phyloP scores from a whole-genome alignment of 345 rosid species.

The Camelina laxa region DNA sequence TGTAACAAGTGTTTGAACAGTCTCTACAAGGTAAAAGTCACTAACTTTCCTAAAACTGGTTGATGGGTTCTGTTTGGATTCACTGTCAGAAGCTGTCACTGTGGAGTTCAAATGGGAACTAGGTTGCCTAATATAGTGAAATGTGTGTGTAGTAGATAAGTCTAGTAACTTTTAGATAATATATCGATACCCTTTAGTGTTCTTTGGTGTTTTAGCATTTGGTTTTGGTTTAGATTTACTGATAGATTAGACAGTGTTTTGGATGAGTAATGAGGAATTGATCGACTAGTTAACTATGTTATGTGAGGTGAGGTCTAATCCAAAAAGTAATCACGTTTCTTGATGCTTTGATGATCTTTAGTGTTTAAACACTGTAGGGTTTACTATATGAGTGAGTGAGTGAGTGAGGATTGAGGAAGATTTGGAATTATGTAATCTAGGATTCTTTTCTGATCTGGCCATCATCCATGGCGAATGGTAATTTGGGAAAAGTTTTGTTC shows the following conservation, averaged over 20 bases:
- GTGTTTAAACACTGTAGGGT: constrained; percentile 16
- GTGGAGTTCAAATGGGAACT: neutral
- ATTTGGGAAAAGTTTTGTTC: constrained; percentile 38
- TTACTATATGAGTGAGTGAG: neutral
- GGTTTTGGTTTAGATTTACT: neutral
- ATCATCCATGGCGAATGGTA: constrained; percentile 39
- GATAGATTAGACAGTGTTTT: neutral
- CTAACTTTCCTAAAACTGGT: neutral
- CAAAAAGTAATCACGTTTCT: constrained; percentile 17
- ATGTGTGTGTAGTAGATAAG: neutral
- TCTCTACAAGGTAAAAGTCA: constrained; percentile 53
- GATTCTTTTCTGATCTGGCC: constrained; percentile 38
- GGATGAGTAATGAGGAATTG: neutral
- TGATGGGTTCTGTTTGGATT: neutral
- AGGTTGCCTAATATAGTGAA: neutral
- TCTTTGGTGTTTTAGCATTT: constrained; percentile 24
- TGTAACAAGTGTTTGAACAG: constrained; percentile 84
- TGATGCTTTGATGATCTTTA: constrained; percentile 8
- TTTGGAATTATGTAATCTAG: constrained; percentile 28
- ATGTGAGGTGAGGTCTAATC: constrained; percentile 12
- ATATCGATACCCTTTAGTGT: neutral
- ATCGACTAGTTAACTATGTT: neutral
- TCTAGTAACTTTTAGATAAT: neutral
- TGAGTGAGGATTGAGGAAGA: constrained; percentile 10
- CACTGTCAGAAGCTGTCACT: neutral